Conservation (phyloP, 75 land plant genomes). For the Chamaecyparis obtusa region DNA sequence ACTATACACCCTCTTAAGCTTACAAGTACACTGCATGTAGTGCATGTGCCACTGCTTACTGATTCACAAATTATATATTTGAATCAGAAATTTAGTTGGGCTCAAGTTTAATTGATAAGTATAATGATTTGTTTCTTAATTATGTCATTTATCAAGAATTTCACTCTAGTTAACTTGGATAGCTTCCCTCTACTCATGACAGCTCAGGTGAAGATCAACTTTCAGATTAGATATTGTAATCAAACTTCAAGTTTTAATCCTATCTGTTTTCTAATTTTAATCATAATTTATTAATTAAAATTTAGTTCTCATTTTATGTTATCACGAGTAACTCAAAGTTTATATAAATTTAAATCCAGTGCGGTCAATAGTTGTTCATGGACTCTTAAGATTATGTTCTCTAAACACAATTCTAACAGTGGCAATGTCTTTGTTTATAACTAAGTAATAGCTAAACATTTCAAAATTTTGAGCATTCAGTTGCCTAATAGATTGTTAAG, state of each 20-base stretch:
- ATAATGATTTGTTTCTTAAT: background rate
- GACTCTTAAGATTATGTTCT: background rate
- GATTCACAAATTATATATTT: too few species aligned
- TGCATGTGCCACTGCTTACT: background rate
- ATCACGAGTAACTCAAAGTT: too few species aligned
- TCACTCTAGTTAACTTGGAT: too few species aligned
- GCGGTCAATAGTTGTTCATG: background rate
- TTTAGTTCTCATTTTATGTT: background rate
- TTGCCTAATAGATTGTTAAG: background rate
- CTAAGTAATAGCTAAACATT: background rate
- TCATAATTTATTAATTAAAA: too few species aligned
- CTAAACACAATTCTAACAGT: background rate
- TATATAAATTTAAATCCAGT: background rate
- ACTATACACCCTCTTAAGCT: background rate
- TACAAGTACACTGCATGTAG: background rate
- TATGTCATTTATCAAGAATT: too few species aligned
- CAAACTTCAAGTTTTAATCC: too few species aligned
- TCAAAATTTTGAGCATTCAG: background rate
- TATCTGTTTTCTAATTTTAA: too few species aligned
- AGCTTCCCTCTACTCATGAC: too few species aligned
- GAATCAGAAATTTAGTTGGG: background rate
- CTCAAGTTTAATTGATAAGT: background rate
- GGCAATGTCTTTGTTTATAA: background rate
- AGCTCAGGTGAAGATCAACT: too few species aligned
- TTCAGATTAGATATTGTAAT: too few species aligned